Conservation (phyloP, 2,329 filamentous ascomycete species). For the Thielaviopsis cerberus region DNA sequence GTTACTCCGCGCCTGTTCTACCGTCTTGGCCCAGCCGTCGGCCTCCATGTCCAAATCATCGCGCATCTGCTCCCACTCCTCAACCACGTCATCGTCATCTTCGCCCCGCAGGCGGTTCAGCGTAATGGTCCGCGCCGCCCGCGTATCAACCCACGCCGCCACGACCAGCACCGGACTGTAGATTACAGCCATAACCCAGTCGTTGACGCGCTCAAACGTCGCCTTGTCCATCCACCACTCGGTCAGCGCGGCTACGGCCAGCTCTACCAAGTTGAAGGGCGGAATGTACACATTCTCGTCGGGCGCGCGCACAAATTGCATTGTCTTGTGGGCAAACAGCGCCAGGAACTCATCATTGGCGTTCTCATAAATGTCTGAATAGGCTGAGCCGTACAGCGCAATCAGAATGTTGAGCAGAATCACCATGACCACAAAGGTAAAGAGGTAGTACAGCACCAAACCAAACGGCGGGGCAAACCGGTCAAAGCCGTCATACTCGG, state of each 20-base stretch:
- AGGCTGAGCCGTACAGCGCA: constrained; percentile 89
- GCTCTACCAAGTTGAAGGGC: constrained; percentile 84
- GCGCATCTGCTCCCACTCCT: constrained; percentile 83
- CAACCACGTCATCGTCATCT: constrained; percentile 68
- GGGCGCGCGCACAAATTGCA: constrained; percentile 89
- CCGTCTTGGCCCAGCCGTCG: constrained; percentile 70
- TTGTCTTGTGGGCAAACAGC: constrained; percentile 80
- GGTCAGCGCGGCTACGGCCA: constrained; percentile 58
- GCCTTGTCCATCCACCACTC: constrained; percentile 86
- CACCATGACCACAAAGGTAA: constrained; percentile 91
- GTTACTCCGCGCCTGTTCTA: constrained; percentile 59
- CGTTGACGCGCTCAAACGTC: constrained; percentile 65
- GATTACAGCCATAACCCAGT: constrained; percentile 67
- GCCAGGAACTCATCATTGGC: constrained; percentile 91
- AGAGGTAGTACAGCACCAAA: constrained; percentile 88
- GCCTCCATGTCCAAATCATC: constrained; percentile 58
- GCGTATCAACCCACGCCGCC: constrained; percentile 54
- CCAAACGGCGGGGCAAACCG: constrained; percentile 84
- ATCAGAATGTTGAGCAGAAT: constrained; percentile 90
- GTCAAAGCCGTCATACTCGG: constrained; percentile 78
- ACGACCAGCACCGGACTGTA: constrained; percentile 71
- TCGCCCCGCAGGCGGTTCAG: constrained; percentile 64
- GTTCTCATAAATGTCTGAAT: constrained; percentile 85
- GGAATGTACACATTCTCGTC: constrained; percentile 98
- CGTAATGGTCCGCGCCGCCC: constrained; percentile 45